Evolutionary conservation across 2,329 filamentous ascomycete species (phyloP), one percentile per base, ranked within the genome.

Genomic region (Botryotinia narcissicola): DNA sequence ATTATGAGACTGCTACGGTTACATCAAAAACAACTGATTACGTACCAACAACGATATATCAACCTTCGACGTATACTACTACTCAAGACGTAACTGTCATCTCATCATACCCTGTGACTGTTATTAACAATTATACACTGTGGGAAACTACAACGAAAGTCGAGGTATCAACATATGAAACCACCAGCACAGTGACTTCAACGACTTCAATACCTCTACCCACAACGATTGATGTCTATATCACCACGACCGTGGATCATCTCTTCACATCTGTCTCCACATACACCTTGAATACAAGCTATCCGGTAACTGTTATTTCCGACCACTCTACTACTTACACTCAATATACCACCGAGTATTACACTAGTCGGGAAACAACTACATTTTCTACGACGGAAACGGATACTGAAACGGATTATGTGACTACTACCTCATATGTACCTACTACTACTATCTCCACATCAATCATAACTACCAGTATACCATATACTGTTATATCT

Each of bases 41-140:
- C 35, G 10, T 54, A 25, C 48, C 59, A 25, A 71, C 69, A 22
- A 71, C 59, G 8, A 51, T 62, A 32, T 71, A 63, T 46, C 57
- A 62, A 32, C 59, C 69, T 46, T 63, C 44, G 16, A 71, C 69
- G 22, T 71, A 63, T 48, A 71, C 32, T 20, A 64, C 32, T 8
- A 71, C 59, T 7, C 22, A 71, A 51, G 32, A 51, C 51, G 25
- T 71, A 29, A 64, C 59, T 22, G 2, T 63, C 14, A 63, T 51
- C 20, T 62, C 57, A 42, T 71, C 69, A 35, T 74, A 73, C 61
- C 74, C 74, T 16, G 54, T 73, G n/a, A 74, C 73, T n/a, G 35
- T 75, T 10, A 71, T 44, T 25, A 62, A 51, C 54, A 71, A 72
- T 61, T 42, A 68, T 25, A 72, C 73, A n/a, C 25, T 40, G 54